Percentiles rank a stretch among this genome's conserved stretches.
Conservation (phyloP, 2,329 filamentous ascomycete genomes). For the Amphichorda felina region DNA sequence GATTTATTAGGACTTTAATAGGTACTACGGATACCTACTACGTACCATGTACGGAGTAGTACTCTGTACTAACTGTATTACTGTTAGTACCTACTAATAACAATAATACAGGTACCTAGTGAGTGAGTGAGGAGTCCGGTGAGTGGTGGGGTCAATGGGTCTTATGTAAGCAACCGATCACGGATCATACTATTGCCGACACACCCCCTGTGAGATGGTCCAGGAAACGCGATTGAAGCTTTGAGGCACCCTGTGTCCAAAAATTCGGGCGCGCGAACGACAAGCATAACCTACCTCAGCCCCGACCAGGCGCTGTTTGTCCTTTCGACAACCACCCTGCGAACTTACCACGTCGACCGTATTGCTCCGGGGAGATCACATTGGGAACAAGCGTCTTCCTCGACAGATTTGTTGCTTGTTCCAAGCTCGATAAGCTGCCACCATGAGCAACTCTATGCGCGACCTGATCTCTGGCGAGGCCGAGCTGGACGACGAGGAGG, state of each 20-base stretch:
- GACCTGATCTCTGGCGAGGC: conserved; percentile 78
- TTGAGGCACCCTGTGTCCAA: conserved; percentile 1
- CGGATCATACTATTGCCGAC: conserved; percentile 1
- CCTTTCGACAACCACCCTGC: neutral
- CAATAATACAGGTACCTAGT: too few relatives aligned
- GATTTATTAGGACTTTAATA: too few relatives aligned
- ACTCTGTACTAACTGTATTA: too few relatives aligned
- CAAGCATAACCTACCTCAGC: neutral
- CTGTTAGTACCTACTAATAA: too few relatives aligned
- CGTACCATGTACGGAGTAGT: too few relatives aligned
- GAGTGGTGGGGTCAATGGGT: too few relatives aligned
- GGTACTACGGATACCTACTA: too few relatives aligned
- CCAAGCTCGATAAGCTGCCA: conserved; percentile 14
- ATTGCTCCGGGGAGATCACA: too few relatives aligned
- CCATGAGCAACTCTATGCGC: conserved; percentile 53
- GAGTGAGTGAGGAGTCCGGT: too few relatives aligned
- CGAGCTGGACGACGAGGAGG: conserved; percentile 74
- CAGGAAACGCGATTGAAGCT: neutral
- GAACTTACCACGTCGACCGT: neutral
- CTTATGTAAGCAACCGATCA: neutral
- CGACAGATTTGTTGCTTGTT: neutral
- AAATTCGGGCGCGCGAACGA: conserved; percentile 3
- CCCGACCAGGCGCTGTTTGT: neutral
- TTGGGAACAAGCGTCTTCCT: neutral
- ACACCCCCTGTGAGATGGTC: neutral